phyloP scores from a whole-genome alignment of 2,329 filamentous ascomycete genomes.

The Neophaeococcomyces aloes region DNA sequence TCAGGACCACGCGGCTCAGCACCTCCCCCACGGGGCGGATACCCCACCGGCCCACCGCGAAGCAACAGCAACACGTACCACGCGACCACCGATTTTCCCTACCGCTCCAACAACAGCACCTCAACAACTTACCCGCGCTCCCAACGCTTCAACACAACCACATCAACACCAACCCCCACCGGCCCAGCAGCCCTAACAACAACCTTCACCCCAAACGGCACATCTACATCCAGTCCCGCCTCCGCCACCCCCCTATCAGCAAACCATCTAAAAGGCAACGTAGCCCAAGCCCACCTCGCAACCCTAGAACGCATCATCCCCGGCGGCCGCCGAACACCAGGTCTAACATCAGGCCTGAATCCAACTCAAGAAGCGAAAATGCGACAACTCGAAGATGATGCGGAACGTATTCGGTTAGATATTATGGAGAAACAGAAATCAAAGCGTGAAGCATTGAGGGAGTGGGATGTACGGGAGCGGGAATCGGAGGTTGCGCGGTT shows the following conservation, averaged over 20 bases:
- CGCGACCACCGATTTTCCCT: slow-evolving; percentile 25
- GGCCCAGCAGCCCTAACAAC: slow-evolving; percentile 10
- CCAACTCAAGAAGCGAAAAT: slow-evolving; percentile 34
- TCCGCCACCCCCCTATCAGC: slow-evolving; percentile 2
- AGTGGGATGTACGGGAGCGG: slow-evolving; percentile 39
- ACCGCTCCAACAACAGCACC: slow-evolving; percentile 27
- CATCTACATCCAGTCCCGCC: slow-evolving; percentile 13
- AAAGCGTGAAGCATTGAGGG: slow-evolving; percentile 33
- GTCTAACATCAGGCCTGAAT: slow-evolving; percentile 26
- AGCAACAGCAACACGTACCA: slow-evolving; percentile 22
- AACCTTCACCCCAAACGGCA: slow-evolving; percentile 11
- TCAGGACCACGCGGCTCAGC: slow-evolving; percentile 8
- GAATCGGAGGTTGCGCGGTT: slow-evolving; percentile 38
- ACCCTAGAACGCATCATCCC: slow-evolving; percentile 28
- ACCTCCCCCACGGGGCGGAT: slow-evolving; percentile 8
- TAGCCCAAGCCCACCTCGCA: slow-evolving; percentile 25
- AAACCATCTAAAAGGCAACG: neutral
- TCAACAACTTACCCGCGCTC: slow-evolving; percentile 30
- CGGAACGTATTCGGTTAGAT: slow-evolving; percentile 35
- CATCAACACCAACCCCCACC: slow-evolving; percentile 14
- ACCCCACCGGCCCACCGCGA: neutral
- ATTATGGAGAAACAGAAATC: slow-evolving; percentile 34
- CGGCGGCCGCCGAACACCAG: slow-evolving; percentile 32
- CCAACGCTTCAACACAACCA: slow-evolving; percentile 31
- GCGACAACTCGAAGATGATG: slow-evolving; percentile 34